Percentiles rank a stretch among this genome's conserved stretches.
These are phyloP conservation scores for Candida sp. DNA, from an alignment of 1,139 yeast genomes.

Conservation along the genomic window DNA sequence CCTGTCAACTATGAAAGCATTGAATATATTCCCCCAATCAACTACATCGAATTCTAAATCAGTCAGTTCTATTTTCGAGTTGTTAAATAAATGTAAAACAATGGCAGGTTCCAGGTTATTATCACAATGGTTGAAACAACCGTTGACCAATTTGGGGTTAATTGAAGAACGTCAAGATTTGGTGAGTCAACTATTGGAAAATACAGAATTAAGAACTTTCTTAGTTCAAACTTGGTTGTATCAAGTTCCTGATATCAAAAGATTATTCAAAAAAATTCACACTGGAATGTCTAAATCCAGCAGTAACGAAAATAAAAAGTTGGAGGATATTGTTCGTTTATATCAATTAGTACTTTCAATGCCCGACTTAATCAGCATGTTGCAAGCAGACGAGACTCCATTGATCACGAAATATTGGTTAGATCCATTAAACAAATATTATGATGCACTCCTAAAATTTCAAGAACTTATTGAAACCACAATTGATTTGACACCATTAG, in stretches of 20 bases:
- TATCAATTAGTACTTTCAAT: constrained; percentile 73
- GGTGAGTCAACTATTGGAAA: constrained; percentile 70
- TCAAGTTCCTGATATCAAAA: constrained; percentile 78
- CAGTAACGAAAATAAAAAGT: constrained; percentile 40
- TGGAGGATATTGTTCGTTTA: constrained; percentile 89
- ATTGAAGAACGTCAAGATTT: constrained; percentile 70
- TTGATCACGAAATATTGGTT: constrained; percentile 55
- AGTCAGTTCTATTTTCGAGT: constrained; percentile 64
- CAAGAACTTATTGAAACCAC: constrained; percentile 92
- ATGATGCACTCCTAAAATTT: constrained; percentile 56
- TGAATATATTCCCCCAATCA: constrained; percentile 71
- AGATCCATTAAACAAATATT: constrained; percentile 47
- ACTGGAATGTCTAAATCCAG: constrained; percentile 32
- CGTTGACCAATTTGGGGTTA: constrained; percentile 59
- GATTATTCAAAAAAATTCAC: constrained; percentile 64
- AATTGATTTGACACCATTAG: constrained; percentile 79
- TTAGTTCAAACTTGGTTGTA: constrained; percentile 67
- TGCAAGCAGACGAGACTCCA: constrained; percentile 34
- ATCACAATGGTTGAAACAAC: constrained; percentile 96
- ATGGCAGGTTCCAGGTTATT: constrained; percentile 81
- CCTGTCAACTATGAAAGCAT: constrained; percentile 83
- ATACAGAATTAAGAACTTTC: constrained; percentile 60
- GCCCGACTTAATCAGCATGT: constrained; percentile 60
- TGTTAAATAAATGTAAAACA: constrained; percentile 84
- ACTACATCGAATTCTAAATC: constrained; percentile 45